Conservation (phyloP, 805 yeast species). For the Cephaloascus albidus region DNA sequence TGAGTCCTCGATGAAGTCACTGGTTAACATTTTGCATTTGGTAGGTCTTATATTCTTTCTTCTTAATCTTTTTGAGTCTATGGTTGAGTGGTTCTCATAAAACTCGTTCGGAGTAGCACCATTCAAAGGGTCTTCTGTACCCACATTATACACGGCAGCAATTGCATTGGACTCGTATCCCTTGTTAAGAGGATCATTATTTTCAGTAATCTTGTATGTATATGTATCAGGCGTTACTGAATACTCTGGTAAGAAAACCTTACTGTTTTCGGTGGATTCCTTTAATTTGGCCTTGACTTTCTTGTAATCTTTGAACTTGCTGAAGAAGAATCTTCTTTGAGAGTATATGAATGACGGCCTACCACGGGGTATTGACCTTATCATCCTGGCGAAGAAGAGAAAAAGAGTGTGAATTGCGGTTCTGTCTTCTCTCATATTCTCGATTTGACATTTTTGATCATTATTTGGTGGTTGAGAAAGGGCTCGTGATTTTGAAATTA, state of each 20-base stretch:
- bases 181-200: slow-evolving; percentile 9
- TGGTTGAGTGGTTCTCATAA: slow-evolving; percentile 23
- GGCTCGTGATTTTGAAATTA: too few relatives aligned
- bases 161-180: slow-evolving; percentile 14
- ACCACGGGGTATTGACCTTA: too few relatives aligned
- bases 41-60: slow-evolving; percentile 39
- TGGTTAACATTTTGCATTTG: slow-evolving; percentile 57
- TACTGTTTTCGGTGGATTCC: neutral
- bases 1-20: slow-evolving; percentile 81
- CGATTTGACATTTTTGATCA: too few relatives aligned
- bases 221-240: slow-evolving; percentile 35
- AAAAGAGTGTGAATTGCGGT: too few relatives aligned
- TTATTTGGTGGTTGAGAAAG: too few relatives aligned
- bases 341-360: too few relatives aligned
- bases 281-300: neutral
- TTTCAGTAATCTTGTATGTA: slow-evolving; percentile 27
- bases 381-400: too few relatives aligned
- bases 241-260: slow-evolving; percentile 14
- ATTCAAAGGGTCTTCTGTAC: slow-evolving; percentile 32
- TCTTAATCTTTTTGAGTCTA: slow-evolving; percentile 19
- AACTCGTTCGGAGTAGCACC: slow-evolving; percentile 27
- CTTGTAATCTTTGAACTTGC: neutral
- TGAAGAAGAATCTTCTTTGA: neutral
- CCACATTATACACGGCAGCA: slow-evolving; percentile 24
- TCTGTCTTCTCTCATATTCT: too few relatives aligned